Base-by-base conservation (phyloP, 2,329 filamentous ascomycete species). In the Fusarium pseudocircinatum region DNA sequence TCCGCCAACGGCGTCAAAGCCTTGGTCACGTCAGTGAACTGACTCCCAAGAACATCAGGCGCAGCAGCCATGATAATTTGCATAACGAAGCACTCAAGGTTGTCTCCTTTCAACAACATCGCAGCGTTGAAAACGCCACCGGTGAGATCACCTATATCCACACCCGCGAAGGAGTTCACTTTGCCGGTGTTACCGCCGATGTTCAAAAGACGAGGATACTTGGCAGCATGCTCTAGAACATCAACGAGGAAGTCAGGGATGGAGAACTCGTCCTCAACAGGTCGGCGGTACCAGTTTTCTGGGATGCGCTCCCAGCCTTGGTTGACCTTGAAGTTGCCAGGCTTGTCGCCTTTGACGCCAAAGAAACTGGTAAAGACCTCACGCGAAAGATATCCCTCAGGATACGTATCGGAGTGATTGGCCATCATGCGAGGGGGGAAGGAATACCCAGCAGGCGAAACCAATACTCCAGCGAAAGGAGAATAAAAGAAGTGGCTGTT, bases 31-130 rank as follows among this genome's bases (percentile, higher is more conserved):
- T 67, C 46, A 9, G 62, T 52, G 22, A 67, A 67, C 16, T 67
- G 64, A 8, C 62, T 67, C 11, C 64, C 62, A 0, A 67, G 12
- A 16, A 67, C 15, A 24, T 67, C 62, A 20, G 64, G 64, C 1
- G 64, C 62, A 37, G n/a, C 64, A 28, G 62, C 52, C 62, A 60
- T 67, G 22, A 82, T 79, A 8, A 81, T 72, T 52, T 87, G 58
- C 44, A 80, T 74, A 12, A 75, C 67, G 22, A 81, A 80, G 34
- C 85, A 87, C n/a, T 82, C 56, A 8, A 83, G 77, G 67, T 88
- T 87, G 75, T 88, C 85, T 22, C 83, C 83, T 47, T 87, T 67
- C 8, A 83, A 69, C 0, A 88, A 75, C 11, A 78, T 82, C 12
- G 78, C 62, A 7, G 78, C 60, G 67, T 85, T 87, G 69, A 84